Evolutionary conservation across 441 rosid genomes (phyloP).

Genomic region (Sinapis alba): DNA sequence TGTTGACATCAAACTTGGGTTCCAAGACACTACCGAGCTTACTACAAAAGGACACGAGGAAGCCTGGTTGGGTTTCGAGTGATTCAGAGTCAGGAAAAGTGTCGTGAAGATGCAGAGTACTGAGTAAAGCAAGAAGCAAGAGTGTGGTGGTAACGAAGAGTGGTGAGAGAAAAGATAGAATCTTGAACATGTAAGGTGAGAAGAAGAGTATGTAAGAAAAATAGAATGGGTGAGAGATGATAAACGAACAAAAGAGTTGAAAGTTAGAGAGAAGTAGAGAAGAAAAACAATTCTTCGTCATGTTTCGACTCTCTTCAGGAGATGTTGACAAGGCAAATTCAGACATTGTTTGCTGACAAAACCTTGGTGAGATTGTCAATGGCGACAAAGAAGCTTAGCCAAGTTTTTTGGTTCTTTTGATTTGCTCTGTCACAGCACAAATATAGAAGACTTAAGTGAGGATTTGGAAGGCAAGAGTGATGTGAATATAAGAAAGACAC

Average conservation of each 20-base stretch:
- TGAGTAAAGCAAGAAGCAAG: slow-evolving; percentile 57
- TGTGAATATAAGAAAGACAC: slow-evolving; percentile 30
- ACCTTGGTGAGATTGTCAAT: slow-evolving; percentile 13
- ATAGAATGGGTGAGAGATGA: slow-evolving; percentile 69
- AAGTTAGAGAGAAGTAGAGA: slow-evolving; percentile 55
- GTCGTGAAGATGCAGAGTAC: slow-evolving; percentile 43
- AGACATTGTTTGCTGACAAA: slow-evolving; percentile 48
- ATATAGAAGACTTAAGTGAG: slow-evolving; percentile 3
- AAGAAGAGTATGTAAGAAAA: slow-evolving; percentile 63
- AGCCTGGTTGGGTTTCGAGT: slow-evolving; percentile 43
- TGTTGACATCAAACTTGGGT: slow-evolving; percentile 43
- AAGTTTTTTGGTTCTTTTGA: slow-evolving; percentile 4
- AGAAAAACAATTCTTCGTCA: slow-evolving; percentile 44
- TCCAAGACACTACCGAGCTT: slow-evolving; percentile 47
- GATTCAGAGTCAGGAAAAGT: slow-evolving; percentile 22
- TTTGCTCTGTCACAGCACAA: slow-evolving; percentile 3
- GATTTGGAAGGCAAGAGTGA: slow-evolving; percentile 21
- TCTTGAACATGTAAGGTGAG: slow-evolving; percentile 68
- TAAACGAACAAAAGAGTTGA: slow-evolving; percentile 53
- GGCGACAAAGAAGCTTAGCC: slow-evolving; percentile 26
- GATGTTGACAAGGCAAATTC: slow-evolving; percentile 51
- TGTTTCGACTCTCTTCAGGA: slow-evolving; percentile 29
- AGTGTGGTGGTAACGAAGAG: slow-evolving; percentile 75
- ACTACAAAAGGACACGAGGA: slow-evolving; percentile 43
- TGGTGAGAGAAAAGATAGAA: slow-evolving; percentile 75